phyloP scores from a whole-genome alignment of 1,284 basidiomycete species.

The Cryptococcus maquisensis region DNA sequence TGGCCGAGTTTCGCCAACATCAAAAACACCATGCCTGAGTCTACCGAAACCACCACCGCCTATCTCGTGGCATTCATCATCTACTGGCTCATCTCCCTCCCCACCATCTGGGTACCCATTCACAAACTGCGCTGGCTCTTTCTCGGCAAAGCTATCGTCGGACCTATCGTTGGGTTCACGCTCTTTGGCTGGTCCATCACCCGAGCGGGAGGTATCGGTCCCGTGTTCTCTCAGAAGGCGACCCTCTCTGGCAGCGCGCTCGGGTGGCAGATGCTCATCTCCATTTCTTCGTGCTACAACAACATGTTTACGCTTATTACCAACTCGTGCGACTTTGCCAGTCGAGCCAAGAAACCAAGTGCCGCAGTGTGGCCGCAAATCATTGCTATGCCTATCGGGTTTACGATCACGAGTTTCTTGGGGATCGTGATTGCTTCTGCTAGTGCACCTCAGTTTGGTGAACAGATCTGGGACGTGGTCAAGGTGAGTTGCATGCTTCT shows the following conservation, averaged over 20 bases:
- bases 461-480: slow-evolving; percentile 65
- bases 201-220: slow-evolving; percentile 72
- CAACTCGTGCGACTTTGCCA: slow-evolving; percentile 70
- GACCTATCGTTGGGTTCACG: slow-evolving; percentile 62
- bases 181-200: slow-evolving; percentile 79
- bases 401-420: slow-evolving; percentile 72
- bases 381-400: slow-evolving; percentile 69
- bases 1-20: slow-evolving; percentile 67
- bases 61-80: slow-evolving; percentile 70
- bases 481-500: slow-evolving; percentile 8
- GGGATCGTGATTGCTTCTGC: slow-evolving; percentile 79
- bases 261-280: slow-evolving; percentile 73
- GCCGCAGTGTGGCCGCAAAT: slow-evolving; percentile 67
- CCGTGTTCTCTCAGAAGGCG: slow-evolving; percentile 67
- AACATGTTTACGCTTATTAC: slow-evolving; percentile 33
- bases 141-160: slow-evolving; percentile 68
- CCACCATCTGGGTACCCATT: slow-evolving; percentile 73
- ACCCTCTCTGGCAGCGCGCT: slow-evolving; percentile 65
- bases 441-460: slow-evolving; percentile 69
- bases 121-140: slow-evolving; percentile 79
- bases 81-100: slow-evolving; percentile 76
- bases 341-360: slow-evolving; percentile 62
- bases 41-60: slow-evolving; percentile 50
- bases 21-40: slow-evolving; percentile 63
- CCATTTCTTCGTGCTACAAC: slow-evolving; percentile 62